These are phyloP conservation scores for Coffea canephora DNA, from an alignment of 257 asterid genomes.

Conservation along the genomic window DNA sequence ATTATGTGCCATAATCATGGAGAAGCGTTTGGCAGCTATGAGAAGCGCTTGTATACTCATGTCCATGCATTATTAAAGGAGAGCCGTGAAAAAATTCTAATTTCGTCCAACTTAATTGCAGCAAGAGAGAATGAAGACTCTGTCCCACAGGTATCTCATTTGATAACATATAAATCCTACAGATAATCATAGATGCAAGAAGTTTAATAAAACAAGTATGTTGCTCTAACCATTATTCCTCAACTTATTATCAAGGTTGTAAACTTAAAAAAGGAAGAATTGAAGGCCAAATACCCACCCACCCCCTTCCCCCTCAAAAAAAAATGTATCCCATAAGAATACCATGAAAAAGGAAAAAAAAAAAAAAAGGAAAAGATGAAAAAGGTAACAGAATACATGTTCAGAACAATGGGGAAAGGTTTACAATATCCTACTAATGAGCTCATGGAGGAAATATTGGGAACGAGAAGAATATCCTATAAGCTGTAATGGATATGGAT, in stretches of 20 bases:
- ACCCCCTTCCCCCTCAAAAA: background rate
- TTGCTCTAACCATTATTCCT: background rate
- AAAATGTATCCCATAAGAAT: background rate
- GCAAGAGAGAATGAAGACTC: background rate
- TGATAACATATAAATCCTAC: too few relatives aligned
- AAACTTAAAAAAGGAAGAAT: background rate
- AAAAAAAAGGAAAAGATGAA: too few relatives aligned
- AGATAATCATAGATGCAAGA: too few relatives aligned
- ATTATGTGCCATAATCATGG: background rate
- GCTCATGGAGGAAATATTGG: background rate
- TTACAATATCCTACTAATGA: background rate
- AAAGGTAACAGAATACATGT: background rate
- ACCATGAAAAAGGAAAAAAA: too few relatives aligned
- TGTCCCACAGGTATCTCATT: too few relatives aligned
- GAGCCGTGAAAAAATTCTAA: too few relatives aligned
- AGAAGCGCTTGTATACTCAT: background rate
- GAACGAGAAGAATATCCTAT: background rate
- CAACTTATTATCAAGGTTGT: background rate
- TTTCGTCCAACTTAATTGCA: too few relatives aligned
- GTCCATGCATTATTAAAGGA: background rate
- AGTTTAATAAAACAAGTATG: background rate
- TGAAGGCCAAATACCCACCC: background rate
- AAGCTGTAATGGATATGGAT: background rate
- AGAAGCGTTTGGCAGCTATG: background rate
- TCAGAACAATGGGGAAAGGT: background rate